Percentiles rank a stretch among this genome's conserved stretches.
phyloP scores from a whole-genome alignment of 257 asterid species.

The Fraxinus quadrangulata region DNA sequence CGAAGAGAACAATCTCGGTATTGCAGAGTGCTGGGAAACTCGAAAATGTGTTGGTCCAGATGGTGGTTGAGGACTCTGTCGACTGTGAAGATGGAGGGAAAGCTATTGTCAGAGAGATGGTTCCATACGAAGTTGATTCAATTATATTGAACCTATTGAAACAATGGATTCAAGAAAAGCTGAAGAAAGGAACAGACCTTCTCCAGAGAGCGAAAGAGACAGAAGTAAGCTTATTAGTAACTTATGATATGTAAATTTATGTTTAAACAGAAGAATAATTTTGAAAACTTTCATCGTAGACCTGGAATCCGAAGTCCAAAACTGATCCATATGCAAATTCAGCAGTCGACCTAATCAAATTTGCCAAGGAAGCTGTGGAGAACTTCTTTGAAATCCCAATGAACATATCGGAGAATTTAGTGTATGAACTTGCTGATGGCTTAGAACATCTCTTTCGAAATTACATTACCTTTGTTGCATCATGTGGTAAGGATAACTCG shows the following conservation, averaged over 20 bases:
- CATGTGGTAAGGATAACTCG: conserved; percentile 60
- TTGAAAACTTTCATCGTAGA: conserved; percentile 39
- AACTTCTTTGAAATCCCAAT: conserved; percentile 75
- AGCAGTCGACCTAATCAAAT: conserved; percentile 59
- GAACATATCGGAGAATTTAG: conserved; percentile 54
- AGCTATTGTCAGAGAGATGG: conserved; percentile 73
- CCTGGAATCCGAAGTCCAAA: conserved; percentile 92
- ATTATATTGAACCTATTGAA: conserved; percentile 48
- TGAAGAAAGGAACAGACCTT: conserved; percentile 62
- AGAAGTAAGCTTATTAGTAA: conserved; percentile 47
- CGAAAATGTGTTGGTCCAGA: conserved; percentile 67
- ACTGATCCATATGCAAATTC: conserved; percentile 82
- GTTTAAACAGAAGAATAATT: neutral
- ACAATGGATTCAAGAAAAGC: conserved; percentile 70
- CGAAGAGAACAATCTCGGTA: conserved; percentile 50
- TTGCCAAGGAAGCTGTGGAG: conserved; percentile 62
- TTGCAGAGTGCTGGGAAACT: conserved; percentile 80
- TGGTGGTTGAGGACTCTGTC: conserved; percentile 75
- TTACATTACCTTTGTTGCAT: conserved; percentile 60
- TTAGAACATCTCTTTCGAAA: conserved; percentile 66
- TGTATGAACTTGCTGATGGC: conserved; percentile 65
- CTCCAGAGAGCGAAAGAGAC: conserved; percentile 68
- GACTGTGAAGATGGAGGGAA: conserved; percentile 89
- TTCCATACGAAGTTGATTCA: conserved; percentile 79
- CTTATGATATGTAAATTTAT: no score